Base-by-base conservation (phyloP, 2,329 filamentous ascomycete genomes). In the Fonsecaea pedrosoi region DNA sequence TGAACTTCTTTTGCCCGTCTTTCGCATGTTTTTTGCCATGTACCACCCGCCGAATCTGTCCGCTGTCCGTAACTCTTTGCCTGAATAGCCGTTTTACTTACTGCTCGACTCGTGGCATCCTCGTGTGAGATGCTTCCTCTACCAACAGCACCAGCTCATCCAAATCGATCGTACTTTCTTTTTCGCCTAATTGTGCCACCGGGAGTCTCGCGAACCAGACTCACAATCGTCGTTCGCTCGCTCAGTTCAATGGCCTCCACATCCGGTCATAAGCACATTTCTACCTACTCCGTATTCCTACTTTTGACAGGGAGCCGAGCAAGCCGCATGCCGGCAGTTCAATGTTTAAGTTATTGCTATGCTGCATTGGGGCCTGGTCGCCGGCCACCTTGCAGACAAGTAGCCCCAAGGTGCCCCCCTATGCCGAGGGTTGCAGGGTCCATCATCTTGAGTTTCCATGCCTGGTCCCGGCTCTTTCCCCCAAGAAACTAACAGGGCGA, bases 331-430 rank as follows among this genome's bases (percentile, higher is more conserved):
- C 37, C 57, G 30, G 45, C 30, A 30, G 57, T 45, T 35, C 57
- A 32, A 60, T n/a, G 37, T 60, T 50, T 25, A 50, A 50, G 40
- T 30, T 50, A 25, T 9, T 9, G 34, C 57, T 60, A 60, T 60
- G 57, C 57, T 60, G 40, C 32, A 48, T 60, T 60, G 25, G 30
- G 57, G 30, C 57, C 57, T 60, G 57, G 38, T 60, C 57, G 40
- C 57, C 57, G 57, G 50, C 38, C 40, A 18, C 57, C 13, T 35
- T 7, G 40, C 15, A 8, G 25, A 12, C 13, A 34, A 34, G 12
- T 60, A 42, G 38, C 40, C 56, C 40, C 55, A 25, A 48, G 38
- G 42, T 34, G 57, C n/a, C 45, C 57, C 56, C 57, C 57, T 60
- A 60, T 50, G 18, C 45, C 21, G 45, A 50, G 45, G 9, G 45